Percentiles rank a stretch among this genome's conserved stretches.
Conservation (phyloP, 768 basidiomycete species). For the Epithele typhae region DNA sequence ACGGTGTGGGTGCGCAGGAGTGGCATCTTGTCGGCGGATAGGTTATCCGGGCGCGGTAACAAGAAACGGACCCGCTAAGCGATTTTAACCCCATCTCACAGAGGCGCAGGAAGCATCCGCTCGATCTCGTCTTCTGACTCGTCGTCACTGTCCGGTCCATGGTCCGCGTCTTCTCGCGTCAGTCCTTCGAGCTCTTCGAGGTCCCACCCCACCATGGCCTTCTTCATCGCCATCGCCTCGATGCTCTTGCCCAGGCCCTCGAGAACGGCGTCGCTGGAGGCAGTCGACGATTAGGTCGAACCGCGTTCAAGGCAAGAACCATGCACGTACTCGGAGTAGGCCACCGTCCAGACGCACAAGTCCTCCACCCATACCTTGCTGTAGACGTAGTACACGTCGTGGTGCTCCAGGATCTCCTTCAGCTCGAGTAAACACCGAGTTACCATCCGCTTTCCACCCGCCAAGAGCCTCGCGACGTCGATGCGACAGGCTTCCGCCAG, state of each 20-base stretch:
- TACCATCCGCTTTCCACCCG: constrained; percentile 56
- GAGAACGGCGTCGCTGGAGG: constrained; percentile 53
- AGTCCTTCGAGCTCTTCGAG: constrained; percentile 63
- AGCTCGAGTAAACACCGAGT: constrained; percentile 66
- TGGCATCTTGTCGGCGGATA: too few species aligned
- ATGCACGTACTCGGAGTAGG: constrained; percentile 64
- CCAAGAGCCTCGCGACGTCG: constrained; percentile 59
- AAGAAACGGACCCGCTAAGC: too few species aligned
- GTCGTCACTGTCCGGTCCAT: constrained; percentile 67
- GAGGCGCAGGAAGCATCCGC: constrained; percentile 22
- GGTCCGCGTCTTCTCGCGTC: constrained; percentile 34
- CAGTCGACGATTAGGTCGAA: background rate
- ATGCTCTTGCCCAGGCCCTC: constrained; percentile 42
- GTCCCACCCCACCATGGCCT: constrained; percentile 62
- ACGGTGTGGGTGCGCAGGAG: too few species aligned
- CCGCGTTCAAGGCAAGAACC: background rate
- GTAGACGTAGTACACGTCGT: constrained; percentile 87
- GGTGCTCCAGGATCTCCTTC: constrained; percentile 72
- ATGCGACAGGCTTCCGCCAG: constrained; percentile 63
- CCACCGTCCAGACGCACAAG: constrained; percentile 77
- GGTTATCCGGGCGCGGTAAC: too few species aligned
- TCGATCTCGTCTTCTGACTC: constrained; percentile 36
- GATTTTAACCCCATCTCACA: too few species aligned
- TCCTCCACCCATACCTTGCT: constrained; percentile 85
- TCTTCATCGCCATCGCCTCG: constrained; percentile 39